A percentile compares a stretch with the other conserved stretches of the same genome.
phyloP scores from a whole-genome alignment of 257 asterid genomes.

The Solanum acaule region DNA sequence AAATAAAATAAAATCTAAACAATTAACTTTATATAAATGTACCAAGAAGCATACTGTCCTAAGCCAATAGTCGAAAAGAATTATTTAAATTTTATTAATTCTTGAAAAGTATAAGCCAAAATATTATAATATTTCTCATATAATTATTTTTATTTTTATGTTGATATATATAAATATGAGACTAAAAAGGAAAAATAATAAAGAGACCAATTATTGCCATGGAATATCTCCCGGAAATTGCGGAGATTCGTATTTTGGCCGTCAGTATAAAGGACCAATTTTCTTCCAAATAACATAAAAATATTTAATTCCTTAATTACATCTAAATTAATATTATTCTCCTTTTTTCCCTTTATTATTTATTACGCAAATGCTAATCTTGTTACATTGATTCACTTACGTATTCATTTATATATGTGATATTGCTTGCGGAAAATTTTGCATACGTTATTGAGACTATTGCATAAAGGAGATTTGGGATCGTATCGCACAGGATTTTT shows the following conservation, averaged over 20 bases:
- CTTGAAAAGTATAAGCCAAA: neutral
- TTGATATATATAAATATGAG: neutral
- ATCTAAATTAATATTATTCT: neutral
- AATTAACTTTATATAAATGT: neutral
- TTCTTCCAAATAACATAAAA: neutral
- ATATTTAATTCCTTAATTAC: neutral
- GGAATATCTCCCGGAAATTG: neutral
- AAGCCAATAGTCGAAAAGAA: neutral
- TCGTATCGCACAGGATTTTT: accelerated
- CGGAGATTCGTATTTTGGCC: neutral
- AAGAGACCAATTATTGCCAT: neutral
- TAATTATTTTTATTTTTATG: neutral
- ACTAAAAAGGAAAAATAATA: neutral
- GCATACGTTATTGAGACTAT: neutral
- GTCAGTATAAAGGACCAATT: neutral
- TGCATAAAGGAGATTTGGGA: neutral
- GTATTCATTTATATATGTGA: neutral
- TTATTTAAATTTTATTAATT: neutral
- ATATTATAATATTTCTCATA: neutral
- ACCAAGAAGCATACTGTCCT: neutral
- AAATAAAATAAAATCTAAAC: too few relatives aligned
- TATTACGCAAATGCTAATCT: neutral
- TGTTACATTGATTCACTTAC: neutral
- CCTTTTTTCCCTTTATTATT: neutral
- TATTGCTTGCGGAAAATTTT: neutral